Evolutionary conservation across 768 basidiomycete species (phyloP).

Genomic region (Podaxis rugospora): DNA sequence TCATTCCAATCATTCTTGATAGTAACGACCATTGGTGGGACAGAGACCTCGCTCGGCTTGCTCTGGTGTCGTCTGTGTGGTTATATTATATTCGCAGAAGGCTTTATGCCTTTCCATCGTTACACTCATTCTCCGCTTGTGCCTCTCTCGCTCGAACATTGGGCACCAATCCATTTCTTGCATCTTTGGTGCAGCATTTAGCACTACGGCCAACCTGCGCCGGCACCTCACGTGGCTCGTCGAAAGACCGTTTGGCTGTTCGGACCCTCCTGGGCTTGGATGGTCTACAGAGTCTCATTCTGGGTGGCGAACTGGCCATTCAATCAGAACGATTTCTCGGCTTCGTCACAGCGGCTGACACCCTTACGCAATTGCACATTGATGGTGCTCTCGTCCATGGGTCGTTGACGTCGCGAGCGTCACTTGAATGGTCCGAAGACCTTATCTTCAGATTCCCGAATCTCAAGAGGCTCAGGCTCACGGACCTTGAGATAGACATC

Average conservation of each 20-base stretch:
- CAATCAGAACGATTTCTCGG: constrained; percentile 46
- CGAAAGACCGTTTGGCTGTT: constrained; percentile 28
- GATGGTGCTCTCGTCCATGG: constrained; percentile 36
- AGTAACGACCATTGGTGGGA: constrained; percentile 50
- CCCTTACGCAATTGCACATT: constrained; percentile 38
- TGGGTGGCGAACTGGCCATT: constrained; percentile 46
- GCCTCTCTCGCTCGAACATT: constrained; percentile 39
- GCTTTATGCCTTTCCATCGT: constrained; percentile 39
- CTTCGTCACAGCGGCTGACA: constrained; percentile 33
- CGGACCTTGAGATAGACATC: constrained; percentile 40
- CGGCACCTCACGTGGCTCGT: not conserved
- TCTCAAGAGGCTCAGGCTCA: constrained; percentile 38
- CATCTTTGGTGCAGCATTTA: constrained; percentile 33
- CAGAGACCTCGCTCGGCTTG: constrained; percentile 42
- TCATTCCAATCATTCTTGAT: constrained; percentile 49
- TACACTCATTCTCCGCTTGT: constrained; percentile 38
- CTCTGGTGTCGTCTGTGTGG: constrained; percentile 48
- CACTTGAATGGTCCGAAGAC: constrained; percentile 51
- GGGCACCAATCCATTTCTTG: constrained; percentile 29
- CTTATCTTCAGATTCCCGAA: constrained; percentile 41
- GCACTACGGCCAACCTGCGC: constrained; percentile 33
- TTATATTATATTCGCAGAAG: constrained; percentile 35
- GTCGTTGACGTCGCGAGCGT: constrained; percentile 25
- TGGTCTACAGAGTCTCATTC: constrained; percentile 34
- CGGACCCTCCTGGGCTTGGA: constrained; percentile 37